Percentiles rank a stretch among this genome's conserved stretches.
Conservation (phyloP, 2,329 filamentous ascomycete species). For the Xylaria sp. region DNA sequence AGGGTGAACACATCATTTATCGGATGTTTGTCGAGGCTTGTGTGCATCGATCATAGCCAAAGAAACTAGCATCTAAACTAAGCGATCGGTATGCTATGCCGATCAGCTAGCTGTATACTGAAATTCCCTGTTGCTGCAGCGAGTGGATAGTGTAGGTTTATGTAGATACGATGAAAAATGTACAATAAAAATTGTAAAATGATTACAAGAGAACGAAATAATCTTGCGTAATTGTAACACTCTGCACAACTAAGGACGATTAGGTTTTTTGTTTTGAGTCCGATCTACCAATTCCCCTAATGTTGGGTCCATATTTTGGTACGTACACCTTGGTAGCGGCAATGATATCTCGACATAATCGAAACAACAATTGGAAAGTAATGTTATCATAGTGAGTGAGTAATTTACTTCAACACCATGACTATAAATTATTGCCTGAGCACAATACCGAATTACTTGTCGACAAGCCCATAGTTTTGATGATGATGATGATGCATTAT, state of each 20-base stretch:
- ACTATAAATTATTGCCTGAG: too few relatives aligned
- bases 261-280: too few relatives aligned
- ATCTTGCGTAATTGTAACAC: background rate
- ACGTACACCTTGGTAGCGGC: too few relatives aligned
- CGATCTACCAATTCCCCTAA: background rate
- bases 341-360: background rate
- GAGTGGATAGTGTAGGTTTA: slow-evolving; percentile 22
- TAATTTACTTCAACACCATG: too few relatives aligned
- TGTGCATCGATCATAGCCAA: slow-evolving; percentile 10
- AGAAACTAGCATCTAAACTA: background rate
- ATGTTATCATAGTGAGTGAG: background rate
- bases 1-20: slow-evolving; percentile 22
- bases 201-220: background rate
- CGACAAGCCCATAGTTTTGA: background rate
- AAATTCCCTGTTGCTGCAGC: background rate
- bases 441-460: background rate
- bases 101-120: background rate
- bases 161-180: slow-evolving; percentile 36
- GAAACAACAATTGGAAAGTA: background rate
- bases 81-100: background rate
- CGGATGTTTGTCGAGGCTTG: background rate
- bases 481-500: background rate
- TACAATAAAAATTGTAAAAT: slow-evolving; percentile 30
- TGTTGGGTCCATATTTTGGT: too few relatives aligned
- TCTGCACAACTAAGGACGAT: too few relatives aligned